These are phyloP conservation scores for Parietaria judaica DNA, from an alignment of 306 rosid species.

Conservation along the genomic window DNA sequence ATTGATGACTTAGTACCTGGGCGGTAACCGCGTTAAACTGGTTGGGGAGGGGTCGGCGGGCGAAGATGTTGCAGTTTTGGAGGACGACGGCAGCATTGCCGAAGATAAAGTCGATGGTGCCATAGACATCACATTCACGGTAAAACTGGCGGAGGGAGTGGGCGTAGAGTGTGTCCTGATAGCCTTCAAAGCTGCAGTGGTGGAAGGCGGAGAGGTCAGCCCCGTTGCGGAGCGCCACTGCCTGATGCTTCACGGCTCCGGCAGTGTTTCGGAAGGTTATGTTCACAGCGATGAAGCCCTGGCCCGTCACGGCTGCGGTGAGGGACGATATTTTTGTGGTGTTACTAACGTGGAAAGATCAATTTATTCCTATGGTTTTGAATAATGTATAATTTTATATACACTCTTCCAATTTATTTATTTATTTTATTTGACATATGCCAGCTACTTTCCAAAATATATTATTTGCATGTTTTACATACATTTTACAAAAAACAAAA, in stretches of 20 bases:
- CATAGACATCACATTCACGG: conserved; percentile 43
- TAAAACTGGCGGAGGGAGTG: conserved; percentile 50
- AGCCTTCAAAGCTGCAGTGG: conserved; percentile 48
- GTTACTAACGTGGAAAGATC: not conserved
- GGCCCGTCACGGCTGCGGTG: conserved; percentile 33
- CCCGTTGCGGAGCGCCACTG: conserved; percentile 42
- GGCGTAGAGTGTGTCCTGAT: conserved; percentile 48
- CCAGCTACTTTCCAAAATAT: too few species aligned
- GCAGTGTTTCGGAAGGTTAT: conserved; percentile 49
- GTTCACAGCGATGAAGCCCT: conserved; percentile 51
- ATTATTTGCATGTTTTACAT: too few species aligned
- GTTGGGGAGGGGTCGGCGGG: conserved; percentile 31
- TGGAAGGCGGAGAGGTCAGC: conserved; percentile 47
- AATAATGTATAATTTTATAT: too few species aligned
- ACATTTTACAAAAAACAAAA: too few species aligned
- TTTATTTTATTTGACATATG: too few species aligned
- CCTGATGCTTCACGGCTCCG: conserved; percentile 39
- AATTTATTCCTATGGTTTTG: too few species aligned
- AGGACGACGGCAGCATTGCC: conserved; percentile 48
- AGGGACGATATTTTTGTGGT: not conserved
- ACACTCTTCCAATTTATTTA: too few species aligned
- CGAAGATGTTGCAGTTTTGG: conserved; percentile 36
- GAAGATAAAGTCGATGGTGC: conserved; percentile 56
- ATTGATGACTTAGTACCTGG: conserved; percentile 10
- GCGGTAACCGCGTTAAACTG: conserved; percentile 52